Percentiles rank a stretch among this genome's conserved stretches.
phyloP scores from a whole-genome alignment of 441 rosid species.

The Brassica balearica region DNA sequence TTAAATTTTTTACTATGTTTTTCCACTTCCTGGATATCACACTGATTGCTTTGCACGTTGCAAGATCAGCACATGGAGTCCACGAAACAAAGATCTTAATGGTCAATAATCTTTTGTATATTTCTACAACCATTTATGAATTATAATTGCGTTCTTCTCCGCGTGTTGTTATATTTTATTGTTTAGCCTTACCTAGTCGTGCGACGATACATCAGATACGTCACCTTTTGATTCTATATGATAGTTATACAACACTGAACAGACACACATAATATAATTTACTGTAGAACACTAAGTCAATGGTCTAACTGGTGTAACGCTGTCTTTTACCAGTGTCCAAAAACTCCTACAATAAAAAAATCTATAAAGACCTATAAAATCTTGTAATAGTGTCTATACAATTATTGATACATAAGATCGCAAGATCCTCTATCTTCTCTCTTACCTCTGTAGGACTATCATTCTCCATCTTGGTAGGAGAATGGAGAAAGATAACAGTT shows the following conservation, averaged over 20 bases:
- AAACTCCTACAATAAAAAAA: background rate
- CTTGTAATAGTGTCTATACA: slow-evolving; percentile 15
- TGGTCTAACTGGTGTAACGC: slow-evolving; percentile 26
- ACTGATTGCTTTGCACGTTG: slow-evolving; percentile 42
- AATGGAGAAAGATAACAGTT: slow-evolving; percentile 39
- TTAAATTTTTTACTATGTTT: slow-evolving; percentile 15
- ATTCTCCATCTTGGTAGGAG: background rate
- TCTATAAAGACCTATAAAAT: background rate
- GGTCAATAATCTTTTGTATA: background rate
- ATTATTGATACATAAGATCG: background rate
- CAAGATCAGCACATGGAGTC: slow-evolving; percentile 24
- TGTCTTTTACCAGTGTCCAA: slow-evolving; percentile 40
- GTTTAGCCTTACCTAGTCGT: slow-evolving; percentile 21
- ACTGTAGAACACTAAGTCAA: slow-evolving; percentile 38
- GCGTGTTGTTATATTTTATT: background rate
- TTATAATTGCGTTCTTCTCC: background rate
- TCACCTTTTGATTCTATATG: background rate
- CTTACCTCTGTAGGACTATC: background rate
- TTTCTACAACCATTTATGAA: slow-evolving; percentile 5
- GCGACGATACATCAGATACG: slow-evolving; percentile 22
- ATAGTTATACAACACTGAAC: slow-evolving; percentile 16
- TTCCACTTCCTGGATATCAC: background rate
- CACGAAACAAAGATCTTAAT: slow-evolving; percentile 39
- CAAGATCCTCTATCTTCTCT: slow-evolving; percentile 10
- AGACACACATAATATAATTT: background rate